Evolutionary conservation across 2,329 filamentous ascomycete species (phyloP).

Genomic region (Stagonosporopsis cucurbitacearum): DNA sequence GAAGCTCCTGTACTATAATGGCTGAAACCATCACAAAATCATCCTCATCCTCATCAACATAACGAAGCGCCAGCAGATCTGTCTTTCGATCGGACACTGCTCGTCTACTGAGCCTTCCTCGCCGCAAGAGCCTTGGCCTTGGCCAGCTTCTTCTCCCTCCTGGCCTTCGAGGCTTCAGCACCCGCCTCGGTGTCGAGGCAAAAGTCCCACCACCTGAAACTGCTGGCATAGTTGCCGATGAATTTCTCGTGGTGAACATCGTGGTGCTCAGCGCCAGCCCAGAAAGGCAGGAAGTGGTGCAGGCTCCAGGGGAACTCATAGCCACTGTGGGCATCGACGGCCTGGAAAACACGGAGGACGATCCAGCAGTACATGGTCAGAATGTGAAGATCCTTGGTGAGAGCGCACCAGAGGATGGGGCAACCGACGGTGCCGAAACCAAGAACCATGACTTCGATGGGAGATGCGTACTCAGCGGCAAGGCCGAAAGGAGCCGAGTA

Average conservation of each 20-base stretch:
- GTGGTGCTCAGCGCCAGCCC: constrained; percentile 96
- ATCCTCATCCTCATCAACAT: constrained; percentile 4
- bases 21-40: constrained; percentile 24
- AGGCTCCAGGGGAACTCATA: constrained; percentile 99
- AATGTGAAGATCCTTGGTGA: constrained; percentile 90
- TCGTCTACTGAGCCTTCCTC: constrained; percentile 59
- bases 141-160: constrained; percentile 79
- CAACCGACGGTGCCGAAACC: constrained; percentile 83
- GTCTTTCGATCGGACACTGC: neutral
- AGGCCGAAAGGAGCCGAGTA: constrained; percentile 97
- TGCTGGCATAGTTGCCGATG: constrained; percentile 96
- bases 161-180: constrained; percentile 81
- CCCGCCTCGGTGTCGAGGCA: constrained; percentile 91
- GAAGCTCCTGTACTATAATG: constrained; percentile 12
- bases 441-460: constrained; percentile 94
- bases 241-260: constrained; percentile 98
- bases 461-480: constrained; percentile 95
- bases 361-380: constrained; percentile 99
- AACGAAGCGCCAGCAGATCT: neutral
- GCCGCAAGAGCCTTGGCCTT: constrained; percentile 56
- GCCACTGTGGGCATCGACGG: constrained; percentile 95
- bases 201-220: constrained; percentile 99
- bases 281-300: constrained; percentile 95
- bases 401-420: constrained; percentile 81
- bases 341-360: constrained; percentile 88